These are phyloP conservation scores for Termitomyces sp. DNA, from an alignment of 1,284 basidiomycete genomes.

Conservation along the genomic window DNA sequence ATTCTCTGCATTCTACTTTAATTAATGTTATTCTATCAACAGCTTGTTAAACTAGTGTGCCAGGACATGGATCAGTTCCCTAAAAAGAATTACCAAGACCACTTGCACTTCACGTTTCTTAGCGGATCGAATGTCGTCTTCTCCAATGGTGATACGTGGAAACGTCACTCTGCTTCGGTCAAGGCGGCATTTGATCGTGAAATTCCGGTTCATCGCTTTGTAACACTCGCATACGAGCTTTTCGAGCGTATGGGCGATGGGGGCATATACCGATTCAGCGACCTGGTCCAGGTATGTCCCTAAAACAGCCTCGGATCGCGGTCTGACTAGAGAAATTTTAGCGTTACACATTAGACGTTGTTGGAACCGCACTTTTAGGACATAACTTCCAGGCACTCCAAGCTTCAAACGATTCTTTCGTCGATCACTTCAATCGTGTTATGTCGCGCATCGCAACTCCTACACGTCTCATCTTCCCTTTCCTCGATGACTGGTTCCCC, in stretches of 20 bases:
- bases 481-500: slow-evolving; percentile 23
- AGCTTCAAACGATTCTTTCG: slow-evolving; percentile 20
- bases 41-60: slow-evolving; percentile 21
- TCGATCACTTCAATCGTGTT: slow-evolving; percentile 23
- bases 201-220: slow-evolving; percentile 21
- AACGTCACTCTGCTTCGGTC: slow-evolving; percentile 21
- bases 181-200: slow-evolving; percentile 23
- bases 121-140: slow-evolving; percentile 24
- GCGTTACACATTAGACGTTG: slow-evolving; percentile 21
- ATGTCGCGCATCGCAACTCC: slow-evolving; percentile 23
- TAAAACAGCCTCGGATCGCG: not conserved
- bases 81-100: slow-evolving; percentile 23
- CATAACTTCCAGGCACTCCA: slow-evolving; percentile 23
- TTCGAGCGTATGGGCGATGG: slow-evolving; percentile 19
- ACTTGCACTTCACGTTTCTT: slow-evolving; percentile 22
- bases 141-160: slow-evolving; percentile 24
- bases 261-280: slow-evolving; percentile 18
- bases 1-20: not conserved
- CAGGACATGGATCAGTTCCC: slow-evolving; percentile 20
- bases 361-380: slow-evolving; percentile 20
- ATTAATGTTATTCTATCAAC: not conserved
- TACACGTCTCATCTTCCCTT: slow-evolving; percentile 22
- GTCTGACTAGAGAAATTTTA: slow-evolving; percentile 3
- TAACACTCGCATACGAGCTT: slow-evolving; percentile 18
- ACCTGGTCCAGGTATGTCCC: slow-evolving; percentile 19